These are phyloP conservation scores for Colletotrichum sublineola DNA, from an alignment of 2,329 filamentous ascomycete species.

Conservation along the genomic window DNA sequence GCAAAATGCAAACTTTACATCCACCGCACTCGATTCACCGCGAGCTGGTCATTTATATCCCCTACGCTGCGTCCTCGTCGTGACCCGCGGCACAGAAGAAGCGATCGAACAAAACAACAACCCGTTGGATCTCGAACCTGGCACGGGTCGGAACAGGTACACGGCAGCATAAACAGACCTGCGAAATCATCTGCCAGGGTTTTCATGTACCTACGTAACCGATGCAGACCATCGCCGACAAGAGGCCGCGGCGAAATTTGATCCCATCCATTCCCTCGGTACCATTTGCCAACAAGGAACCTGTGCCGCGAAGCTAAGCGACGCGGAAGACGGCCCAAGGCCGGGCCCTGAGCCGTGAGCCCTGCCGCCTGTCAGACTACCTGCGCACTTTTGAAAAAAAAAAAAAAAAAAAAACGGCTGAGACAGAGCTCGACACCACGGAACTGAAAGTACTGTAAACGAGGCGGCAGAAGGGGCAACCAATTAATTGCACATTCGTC, in stretches of 20 bases:
- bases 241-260: constrained; percentile 32
- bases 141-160: not conserved
- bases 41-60: not conserved
- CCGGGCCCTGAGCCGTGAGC: not conserved
- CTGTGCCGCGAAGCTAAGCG: constrained; percentile 26
- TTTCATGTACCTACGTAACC: constrained; percentile 25
- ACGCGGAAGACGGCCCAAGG: constrained; percentile 23
- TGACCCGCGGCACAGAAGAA: constrained; percentile 4
- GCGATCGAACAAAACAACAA: not conserved
- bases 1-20: not conserved
- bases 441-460: not conserved
- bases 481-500: not conserved
- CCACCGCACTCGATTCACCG: not conserved
- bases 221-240: constrained; percentile 26
- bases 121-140: not conserved
- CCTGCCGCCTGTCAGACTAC: not conserved
- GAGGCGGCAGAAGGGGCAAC: not conserved
- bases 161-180: not conserved
- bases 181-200: not conserved
- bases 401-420: not conserved
- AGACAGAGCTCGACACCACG: not conserved
- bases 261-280: constrained; percentile 34
- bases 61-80: not conserved
- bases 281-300: constrained; percentile 22
- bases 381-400: not conserved